A percentile compares a stretch with the other conserved stretches of the same genome.
Evolutionary conservation across 495 filamentous ascomycete species (phyloP).

Genomic region (Daldinia concentrica): DNA sequence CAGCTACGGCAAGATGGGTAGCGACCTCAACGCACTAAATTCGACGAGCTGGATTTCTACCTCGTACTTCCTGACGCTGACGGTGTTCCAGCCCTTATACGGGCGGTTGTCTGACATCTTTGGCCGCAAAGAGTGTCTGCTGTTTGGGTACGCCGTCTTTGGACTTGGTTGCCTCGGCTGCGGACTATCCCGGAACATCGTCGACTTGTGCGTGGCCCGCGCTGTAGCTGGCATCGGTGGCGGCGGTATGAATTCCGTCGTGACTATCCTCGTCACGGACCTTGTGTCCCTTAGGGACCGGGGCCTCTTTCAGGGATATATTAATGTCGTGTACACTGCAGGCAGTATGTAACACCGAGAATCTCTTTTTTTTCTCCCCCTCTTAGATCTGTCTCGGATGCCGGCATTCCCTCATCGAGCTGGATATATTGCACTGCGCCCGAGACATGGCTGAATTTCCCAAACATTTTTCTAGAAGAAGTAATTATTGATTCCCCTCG

Average conservation of each 20-base stretch:
- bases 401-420: not conserved
- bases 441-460: not conserved
- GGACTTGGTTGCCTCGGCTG: constrained; percentile 77
- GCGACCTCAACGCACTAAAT: constrained; percentile 79
- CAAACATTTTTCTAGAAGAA: not conserved
- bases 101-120: constrained; percentile 85
- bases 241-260: constrained; percentile 85
- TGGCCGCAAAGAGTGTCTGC: constrained; percentile 76
- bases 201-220: constrained; percentile 73
- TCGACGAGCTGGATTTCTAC: constrained; percentile 88
- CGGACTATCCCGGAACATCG: constrained; percentile 74
- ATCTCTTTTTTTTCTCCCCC: not conserved
- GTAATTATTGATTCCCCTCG: not conserved
- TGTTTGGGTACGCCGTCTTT: constrained; percentile 79
- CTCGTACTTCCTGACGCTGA: constrained; percentile 80
- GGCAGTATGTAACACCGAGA: constrained; percentile 51
- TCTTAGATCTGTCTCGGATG: not conserved
- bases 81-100: constrained; percentile 81
- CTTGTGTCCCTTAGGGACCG: constrained; percentile 78
- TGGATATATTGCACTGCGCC: not conserved
- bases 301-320: constrained; percentile 82
- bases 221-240: constrained; percentile 77
- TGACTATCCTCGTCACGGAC: constrained; percentile 80
- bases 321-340: constrained; percentile 80
- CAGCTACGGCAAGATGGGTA: constrained; percentile 83